Base-by-base conservation (phyloP, 176 grass and related monocot species). In the Lolium multiflorum region DNA sequence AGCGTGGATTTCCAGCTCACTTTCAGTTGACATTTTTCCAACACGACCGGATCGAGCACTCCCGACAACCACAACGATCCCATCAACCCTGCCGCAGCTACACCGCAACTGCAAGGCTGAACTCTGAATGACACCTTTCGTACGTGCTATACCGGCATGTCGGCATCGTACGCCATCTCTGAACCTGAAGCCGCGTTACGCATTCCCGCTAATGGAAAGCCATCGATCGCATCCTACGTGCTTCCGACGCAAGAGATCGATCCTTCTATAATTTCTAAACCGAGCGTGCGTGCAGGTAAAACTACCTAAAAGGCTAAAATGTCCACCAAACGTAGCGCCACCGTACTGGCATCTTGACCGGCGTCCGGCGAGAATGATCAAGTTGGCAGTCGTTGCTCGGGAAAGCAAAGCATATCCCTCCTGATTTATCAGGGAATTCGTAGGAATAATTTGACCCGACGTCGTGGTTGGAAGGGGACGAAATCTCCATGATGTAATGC, bases 401-500 rank as follows among this genome's bases (percentile, higher is more conserved):
- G 7, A 16, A 86, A 55, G 79, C 74, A 90, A 87, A 52, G 74
- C 89, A 64, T 72, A 2, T 13, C 44, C 1, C 37, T 22, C 0
- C 4, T 61, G 4, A 18, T 12, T 18, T 28, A 43, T 43, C 7
- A 43, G 41, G 41, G 41, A 5, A 43, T 43, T 7, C 41, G 41
- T 43, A 43, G 59, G 59, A 13, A 41, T 60, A n/a, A 46, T 60
- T 44, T 73, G 67, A 74, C 69, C 55, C 11, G 55, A 3, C 11
- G 25, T 44, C 21, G 21, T 38, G 63, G 11, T 50, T 52, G 65
- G 22, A 0, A 10, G 11, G 66, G 66, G 65, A 51, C 7, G 18
- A 82, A 52, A 86, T 82, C 71, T 4, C 15, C n/a, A 52, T 86
- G 83, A 82, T 52, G 61, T 62, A 43, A 28, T 46, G 17, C 14